Base-by-base conservation (phyloP, 2,329 filamentous ascomycete species). In the Fusarium coicis region DNA sequence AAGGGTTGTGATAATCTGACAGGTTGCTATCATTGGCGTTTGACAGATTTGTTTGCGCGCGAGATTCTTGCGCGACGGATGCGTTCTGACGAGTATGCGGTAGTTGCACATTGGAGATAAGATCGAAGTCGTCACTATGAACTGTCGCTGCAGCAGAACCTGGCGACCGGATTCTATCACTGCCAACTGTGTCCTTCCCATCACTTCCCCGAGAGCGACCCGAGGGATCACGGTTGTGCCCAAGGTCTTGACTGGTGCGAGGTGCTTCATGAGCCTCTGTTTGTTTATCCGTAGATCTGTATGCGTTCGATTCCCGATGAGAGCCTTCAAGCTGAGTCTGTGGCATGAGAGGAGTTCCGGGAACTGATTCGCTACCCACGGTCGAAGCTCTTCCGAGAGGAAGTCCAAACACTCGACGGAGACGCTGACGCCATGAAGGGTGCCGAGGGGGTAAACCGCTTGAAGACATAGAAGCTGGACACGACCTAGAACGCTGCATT, bases 311-410 rank as follows among this genome's bases (percentile, higher is more conserved):
- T n/a, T n/a, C 59, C 34, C 50, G 37, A 21, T 16, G 53, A 21
- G 10, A 16, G n/a, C 11, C 26, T 30, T 55, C 42, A 32, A 54
- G 54, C 21, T n/a, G 59, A 19, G 66, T 36, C 28, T 47, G 58
- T 11, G 66, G 54, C 4, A 28, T 54, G 2, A 40, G 11, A 15
- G 73, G 69, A 34, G 74, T 72, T 30, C 62, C 72, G 19, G 73
- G 66, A 11, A 39, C 26, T 4, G 80, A 80, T 43, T 65, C 37
- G 6, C 74, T 81, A 34, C 73, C 74, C 54, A 84, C 79, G 3
- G 82, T 84, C 1, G 80, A 83, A 11, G 80, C 81, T 62, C 74
- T 79, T 10, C 82, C 82, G 3, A 75, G 23, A 5, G 81, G 81
- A 19, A 81, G 55, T 9, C 70, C 74, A 36, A 83, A 73, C 2